phyloP scores from a whole-genome alignment of 202 grass and related monocot genomes.

The Zoysia matrella region DNA sequence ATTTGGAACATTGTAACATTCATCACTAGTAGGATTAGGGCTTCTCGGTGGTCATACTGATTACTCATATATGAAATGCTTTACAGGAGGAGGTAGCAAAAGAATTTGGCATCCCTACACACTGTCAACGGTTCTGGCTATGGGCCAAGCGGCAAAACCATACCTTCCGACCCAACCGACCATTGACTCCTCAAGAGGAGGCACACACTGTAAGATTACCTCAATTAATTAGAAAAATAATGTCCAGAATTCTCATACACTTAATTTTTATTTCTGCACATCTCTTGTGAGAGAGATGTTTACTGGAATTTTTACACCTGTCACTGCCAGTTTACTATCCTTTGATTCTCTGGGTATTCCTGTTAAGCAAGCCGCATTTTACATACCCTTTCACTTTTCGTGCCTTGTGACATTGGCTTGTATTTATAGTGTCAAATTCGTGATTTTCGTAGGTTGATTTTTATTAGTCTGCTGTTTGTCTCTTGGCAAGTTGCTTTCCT shows the following conservation, averaged over 20 bases:
- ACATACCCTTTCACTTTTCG: background rate
- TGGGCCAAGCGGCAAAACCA: slow-evolving; percentile 98
- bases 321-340: background rate
- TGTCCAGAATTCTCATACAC: background rate
- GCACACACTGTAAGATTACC: slow-evolving; percentile 70
- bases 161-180: slow-evolving; percentile 87
- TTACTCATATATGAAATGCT: slow-evolving; percentile 58
- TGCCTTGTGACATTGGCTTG: background rate
- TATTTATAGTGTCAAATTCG: too few species aligned
- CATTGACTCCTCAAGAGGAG: slow-evolving; percentile 77
- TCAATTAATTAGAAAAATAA: background rate
- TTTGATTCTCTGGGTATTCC: background rate
- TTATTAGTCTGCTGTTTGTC: too few species aligned
- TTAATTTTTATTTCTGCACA: slow-evolving; percentile 4
- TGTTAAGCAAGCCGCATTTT: slow-evolving; percentile 5
- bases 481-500: too few species aligned
- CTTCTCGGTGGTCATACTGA: slow-evolving; percentile 37
- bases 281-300: background rate
- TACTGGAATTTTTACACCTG: background rate
- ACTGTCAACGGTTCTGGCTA: slow-evolving; percentile 90
- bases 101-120: slow-evolving; percentile 80
- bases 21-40: slow-evolving; percentile 12
- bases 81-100: slow-evolving; percentile 96
- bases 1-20: background rate
- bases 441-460: too few species aligned